A percentile compares a stretch with the other conserved stretches of the same genome.
These are phyloP conservation scores for Thielaviopsis punctulata DNA, from an alignment of 2,329 filamentous ascomycete genomes.

Conservation along the genomic window DNA sequence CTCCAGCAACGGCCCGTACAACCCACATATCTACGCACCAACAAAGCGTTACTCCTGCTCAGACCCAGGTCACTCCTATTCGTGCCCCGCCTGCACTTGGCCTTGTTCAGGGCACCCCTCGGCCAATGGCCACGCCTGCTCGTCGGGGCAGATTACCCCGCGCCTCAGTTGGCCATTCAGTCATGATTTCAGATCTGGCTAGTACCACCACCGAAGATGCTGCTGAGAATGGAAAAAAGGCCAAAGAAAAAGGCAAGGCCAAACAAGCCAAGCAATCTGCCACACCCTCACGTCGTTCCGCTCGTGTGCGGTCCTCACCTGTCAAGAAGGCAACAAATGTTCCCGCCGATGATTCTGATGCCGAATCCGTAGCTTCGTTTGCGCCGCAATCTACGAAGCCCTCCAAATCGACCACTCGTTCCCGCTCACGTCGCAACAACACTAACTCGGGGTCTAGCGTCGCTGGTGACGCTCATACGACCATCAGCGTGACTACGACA, in stretches of 20 bases:
- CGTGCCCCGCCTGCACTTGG: background rate
- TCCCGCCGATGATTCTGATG: constrained; percentile 1
- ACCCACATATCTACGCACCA: background rate
- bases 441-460: constrained; percentile 5
- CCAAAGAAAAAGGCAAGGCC: background rate
- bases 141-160: background rate
- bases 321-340: background rate
- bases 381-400: background rate
- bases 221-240: background rate
- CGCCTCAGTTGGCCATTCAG: background rate
- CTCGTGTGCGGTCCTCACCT: background rate
- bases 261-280: background rate
- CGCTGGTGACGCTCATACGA: constrained; percentile 3
- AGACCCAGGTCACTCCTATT: background rate
- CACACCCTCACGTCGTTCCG: background rate
- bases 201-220: constrained; percentile 8
- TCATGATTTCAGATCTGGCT: constrained; percentile 10
- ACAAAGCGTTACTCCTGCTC: constrained; percentile 1
- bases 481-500: constrained; percentile 7
- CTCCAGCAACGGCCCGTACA: background rate
- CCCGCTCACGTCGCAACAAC: background rate
- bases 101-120: background rate
- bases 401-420: background rate
- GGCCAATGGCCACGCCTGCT: background rate
- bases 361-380: background rate